Evolutionary conservation across 306 rosid species (phyloP), one percentile per base, ranked within the genome.

Genomic region (Gleditsia sinensis): DNA sequence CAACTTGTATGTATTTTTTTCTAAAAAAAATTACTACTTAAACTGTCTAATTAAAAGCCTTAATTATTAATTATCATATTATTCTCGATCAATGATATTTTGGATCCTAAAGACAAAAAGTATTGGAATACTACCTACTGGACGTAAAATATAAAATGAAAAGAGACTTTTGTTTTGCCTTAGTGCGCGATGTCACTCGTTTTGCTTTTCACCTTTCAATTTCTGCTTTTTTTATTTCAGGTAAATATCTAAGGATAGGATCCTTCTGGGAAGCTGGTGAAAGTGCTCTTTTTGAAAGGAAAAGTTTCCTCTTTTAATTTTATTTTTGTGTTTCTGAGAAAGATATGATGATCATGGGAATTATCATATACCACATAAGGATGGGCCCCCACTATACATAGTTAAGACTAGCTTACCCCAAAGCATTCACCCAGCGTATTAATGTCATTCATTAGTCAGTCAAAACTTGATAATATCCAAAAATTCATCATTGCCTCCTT

Each of bases 391-490:
- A n/a, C 0, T 27, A 5, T 57, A 30, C 24, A 40, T 58, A 7
- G 65, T 58, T 56, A n/a, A n/a, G n/a, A n/a, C n/a, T n/a, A 58
- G 42, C 24, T 42, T 24, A 30, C 65, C 45, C 61, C 24, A 37
- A 5, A 78, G 42, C 81, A 55, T 80, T 63, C 50, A 67, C 60
- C 60, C 71, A 78, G 34, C 72, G 50, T 23, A 55, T 69, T 28
- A 66, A 81, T 59, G 63, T 9, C 42, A 55, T 49, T 79, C 65
- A 64, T 67, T 51, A 37, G 54, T 45, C 54, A 55, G 80, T 63
- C 83, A 81, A 74, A 58, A 46, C 42, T 72, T 71, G 55, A 74
- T 84, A 72, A 70, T 53, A 60, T 58, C 60, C 60, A 65, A 77
- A 78, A 2, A 57, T 37, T n/a, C 50, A 32, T 75, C 66, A 71